phyloP scores from a whole-genome alignment of 495 filamentous ascomycete species.

The Penicillium dipodomyicola region DNA sequence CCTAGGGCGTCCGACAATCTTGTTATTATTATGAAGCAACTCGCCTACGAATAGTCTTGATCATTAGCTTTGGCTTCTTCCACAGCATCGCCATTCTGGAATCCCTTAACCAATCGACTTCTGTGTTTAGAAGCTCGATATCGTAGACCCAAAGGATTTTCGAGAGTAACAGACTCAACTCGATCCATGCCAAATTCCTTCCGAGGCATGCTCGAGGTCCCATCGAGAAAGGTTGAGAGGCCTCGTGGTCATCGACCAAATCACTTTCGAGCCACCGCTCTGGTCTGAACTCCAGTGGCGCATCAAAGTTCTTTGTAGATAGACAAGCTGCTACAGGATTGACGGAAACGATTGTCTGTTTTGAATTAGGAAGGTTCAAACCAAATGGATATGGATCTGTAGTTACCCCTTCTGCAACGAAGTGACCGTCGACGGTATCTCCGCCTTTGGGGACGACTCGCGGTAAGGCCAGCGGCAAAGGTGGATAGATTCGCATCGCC shows the following conservation, averaged over 20 bases:
- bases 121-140: constrained; percentile 21
- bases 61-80: constrained; percentile 28
- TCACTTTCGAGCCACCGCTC: constrained; percentile 22
- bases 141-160: constrained; percentile 34
- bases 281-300: constrained; percentile 20
- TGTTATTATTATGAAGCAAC: neutral
- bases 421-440: constrained; percentile 16
- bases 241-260: constrained; percentile 14
- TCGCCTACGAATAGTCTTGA: constrained; percentile 11
- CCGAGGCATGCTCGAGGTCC: constrained; percentile 30
- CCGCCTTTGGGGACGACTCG: constrained; percentile 18
- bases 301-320: constrained; percentile 19
- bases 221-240: constrained; percentile 20
- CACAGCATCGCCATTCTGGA: constrained; percentile 19
- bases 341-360: constrained; percentile 15
- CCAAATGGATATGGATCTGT: neutral
- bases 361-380: neutral
- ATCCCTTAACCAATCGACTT: constrained; percentile 19
- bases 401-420: constrained; percentile 22
- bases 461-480: constrained; percentile 17
- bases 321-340: constrained; percentile 17
- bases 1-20: too few relatives aligned
- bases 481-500: constrained; percentile 29
- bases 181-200: constrained; percentile 30
- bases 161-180: constrained; percentile 27